Conservation (phyloP, 805 yeast genomes). For the Saccharomycopsis javanensis region DNA sequence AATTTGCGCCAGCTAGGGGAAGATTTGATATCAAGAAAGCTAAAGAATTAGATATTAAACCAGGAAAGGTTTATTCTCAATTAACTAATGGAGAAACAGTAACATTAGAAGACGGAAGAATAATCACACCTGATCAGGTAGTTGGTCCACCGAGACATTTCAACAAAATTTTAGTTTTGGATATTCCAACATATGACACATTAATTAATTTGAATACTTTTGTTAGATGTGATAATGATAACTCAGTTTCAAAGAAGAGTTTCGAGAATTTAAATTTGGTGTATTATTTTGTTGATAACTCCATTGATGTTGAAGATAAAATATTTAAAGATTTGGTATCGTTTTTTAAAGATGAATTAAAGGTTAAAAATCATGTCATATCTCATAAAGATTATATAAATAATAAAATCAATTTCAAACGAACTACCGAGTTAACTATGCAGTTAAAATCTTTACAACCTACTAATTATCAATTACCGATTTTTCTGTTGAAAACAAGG, state of each 20-base stretch:
- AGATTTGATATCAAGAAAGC: conserved; percentile 64
- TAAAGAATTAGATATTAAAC: conserved; percentile 53
- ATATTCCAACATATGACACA: conserved; percentile 52
- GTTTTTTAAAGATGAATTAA: conserved; percentile 33
- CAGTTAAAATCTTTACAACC: conserved; percentile 48
- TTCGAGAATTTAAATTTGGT: conserved; percentile 39
- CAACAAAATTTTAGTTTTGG: conserved; percentile 56
- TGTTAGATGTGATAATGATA: not conserved
- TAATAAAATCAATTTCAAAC: conserved; percentile 47
- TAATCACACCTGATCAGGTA: conserved; percentile 61
- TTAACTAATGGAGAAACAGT: conserved; percentile 55
- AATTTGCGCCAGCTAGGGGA: conserved; percentile 63
- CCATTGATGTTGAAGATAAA: conserved; percentile 36
- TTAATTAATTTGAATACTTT: conserved; percentile 22
- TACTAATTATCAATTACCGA: conserved; percentile 32
- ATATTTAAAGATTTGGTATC: conserved; percentile 40
- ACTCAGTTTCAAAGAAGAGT: not conserved
- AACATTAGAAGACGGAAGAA: conserved; percentile 46
- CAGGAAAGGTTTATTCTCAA: conserved; percentile 47
- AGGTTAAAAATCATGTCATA: conserved; percentile 44
- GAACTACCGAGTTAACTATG: conserved; percentile 43
- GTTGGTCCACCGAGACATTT: conserved; percentile 51
- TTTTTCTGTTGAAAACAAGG: conserved; percentile 13
- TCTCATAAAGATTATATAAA: conserved; percentile 64
- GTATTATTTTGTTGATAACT: conserved; percentile 69